These are phyloP conservation scores for Penicillium sp. DNA, from an alignment of 2,329 filamentous ascomycete species.

Conservation along the genomic window DNA sequence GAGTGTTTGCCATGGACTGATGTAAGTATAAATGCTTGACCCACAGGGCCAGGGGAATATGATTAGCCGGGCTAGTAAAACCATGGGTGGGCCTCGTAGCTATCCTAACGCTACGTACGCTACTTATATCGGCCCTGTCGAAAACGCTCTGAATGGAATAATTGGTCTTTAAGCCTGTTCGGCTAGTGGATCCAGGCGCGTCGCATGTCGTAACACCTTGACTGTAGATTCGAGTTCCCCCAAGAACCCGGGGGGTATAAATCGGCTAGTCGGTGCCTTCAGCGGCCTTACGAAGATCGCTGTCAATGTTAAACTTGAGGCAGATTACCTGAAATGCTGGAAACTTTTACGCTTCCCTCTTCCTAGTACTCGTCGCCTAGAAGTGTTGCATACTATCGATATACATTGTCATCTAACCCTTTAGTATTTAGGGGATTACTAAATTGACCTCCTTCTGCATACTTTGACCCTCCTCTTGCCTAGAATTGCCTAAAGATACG, in stretches of 20 bases:
- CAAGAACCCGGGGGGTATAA: background rate
- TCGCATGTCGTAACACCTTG: background rate
- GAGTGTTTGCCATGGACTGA: background rate
- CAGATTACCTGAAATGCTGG: background rate
- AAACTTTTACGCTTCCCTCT: background rate
- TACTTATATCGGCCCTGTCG: too few species aligned
- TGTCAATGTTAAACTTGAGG: background rate
- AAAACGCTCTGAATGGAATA: background rate
- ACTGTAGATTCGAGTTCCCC: background rate
- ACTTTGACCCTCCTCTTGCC: too few species aligned
- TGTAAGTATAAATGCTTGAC: constrained; percentile 1
- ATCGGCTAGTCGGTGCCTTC: background rate
- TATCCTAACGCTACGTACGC: background rate
- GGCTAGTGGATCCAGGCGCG: background rate
- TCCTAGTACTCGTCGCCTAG: background rate
- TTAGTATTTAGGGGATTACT: too few species aligned
- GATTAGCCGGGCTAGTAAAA: background rate
- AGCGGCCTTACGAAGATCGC: background rate
- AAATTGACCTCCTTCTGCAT: too few species aligned
- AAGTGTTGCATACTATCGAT: background rate
- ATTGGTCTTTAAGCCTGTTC: background rate
- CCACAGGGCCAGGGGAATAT: background rate
- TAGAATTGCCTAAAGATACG: too few species aligned
- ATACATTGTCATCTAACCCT: too few species aligned
- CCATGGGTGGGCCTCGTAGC: too few species aligned